phyloP scores from a whole-genome alignment of 164 flowering plant species.

The Stephania yunnanensis region DNA sequence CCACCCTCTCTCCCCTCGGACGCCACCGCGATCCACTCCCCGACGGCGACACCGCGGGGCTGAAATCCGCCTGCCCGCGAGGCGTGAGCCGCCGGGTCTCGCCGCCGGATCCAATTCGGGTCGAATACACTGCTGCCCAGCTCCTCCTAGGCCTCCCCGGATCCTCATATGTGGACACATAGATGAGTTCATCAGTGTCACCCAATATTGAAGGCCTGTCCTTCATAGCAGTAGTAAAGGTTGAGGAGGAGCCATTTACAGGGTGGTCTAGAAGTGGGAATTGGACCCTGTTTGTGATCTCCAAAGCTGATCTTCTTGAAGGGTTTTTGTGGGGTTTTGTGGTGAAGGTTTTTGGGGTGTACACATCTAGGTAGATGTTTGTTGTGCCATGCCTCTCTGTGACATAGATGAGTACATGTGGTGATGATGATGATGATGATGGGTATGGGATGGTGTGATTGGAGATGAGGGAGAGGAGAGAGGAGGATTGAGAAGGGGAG shows the following conservation, averaged over 20 bases:
- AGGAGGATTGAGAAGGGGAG: constrained; percentile 22
- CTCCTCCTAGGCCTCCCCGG: constrained; percentile 52
- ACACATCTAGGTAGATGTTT: constrained; percentile 39
- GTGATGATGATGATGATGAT: constrained; percentile 3
- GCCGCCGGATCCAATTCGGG: constrained; percentile 48
- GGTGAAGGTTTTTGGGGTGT: constrained; percentile 4
- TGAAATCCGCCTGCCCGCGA: constrained; percentile 57
- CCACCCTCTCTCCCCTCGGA: constrained; percentile 71
- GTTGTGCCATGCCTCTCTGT: constrained; percentile 63
- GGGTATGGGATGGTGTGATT: constrained; percentile 16
- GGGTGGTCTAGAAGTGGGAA: constrained; percentile 27
- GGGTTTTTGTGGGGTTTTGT: background rate
- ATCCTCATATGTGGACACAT: constrained; percentile 78
- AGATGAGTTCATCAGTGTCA: constrained; percentile 33
- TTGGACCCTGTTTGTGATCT: constrained; percentile 25
- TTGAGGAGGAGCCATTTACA: no score
- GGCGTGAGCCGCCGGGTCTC: constrained; percentile 69
- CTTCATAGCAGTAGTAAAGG: constrained; percentile 41
- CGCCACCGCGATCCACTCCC: constrained; percentile 75
- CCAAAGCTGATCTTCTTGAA: constrained; percentile 32
- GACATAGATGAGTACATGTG: constrained; percentile 37
- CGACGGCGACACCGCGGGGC: constrained; percentile 85
- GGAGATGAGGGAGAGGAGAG: constrained; percentile 22
- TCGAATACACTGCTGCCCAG: constrained; percentile 87
- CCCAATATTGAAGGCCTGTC: constrained; percentile 64